Evolutionary conservation across 1,284 basidiomycete species (phyloP), one percentile per base, ranked within the genome.

Genomic region (Stereum hirsutum): DNA sequence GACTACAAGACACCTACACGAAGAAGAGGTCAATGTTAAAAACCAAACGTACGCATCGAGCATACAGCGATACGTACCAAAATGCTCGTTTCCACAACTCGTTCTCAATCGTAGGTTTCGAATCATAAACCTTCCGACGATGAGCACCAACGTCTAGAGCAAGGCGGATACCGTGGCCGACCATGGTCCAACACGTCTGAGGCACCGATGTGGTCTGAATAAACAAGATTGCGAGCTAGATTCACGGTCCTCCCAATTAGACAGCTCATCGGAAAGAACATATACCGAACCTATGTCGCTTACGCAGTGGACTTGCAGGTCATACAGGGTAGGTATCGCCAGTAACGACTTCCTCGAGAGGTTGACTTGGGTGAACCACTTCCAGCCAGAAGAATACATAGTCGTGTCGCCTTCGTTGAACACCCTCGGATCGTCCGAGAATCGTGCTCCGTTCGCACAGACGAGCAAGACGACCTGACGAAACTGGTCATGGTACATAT

Each of bases 371-470:
- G 75, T 69, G 54, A 82, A 80, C 69, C 76, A 89, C 50, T 74
- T 75, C 83, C 85, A 89, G 1, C 87, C 87, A 15, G 77, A 74
- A 3, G 81, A 81, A 45, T 80, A 76, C n/a, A 59, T 57, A 21
- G 62, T 59, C 30, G 63, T 59, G 15, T n/a, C 21, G 19, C 67
- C 69, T 14, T 72, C 66, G 20, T 69, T 65, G 49, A 82, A 59
- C 2, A 85, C 78, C 10, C 83, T 68, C 0, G 72, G 69, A 57
- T 89, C 88, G 42, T 81, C 69, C 10, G 79, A 76, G 55, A 71
- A 84, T 24, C 83, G 73, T 0, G 86, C 65, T 1, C 78, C 89
- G 43, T 80, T 66, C 0, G 90, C 86, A 56, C 86, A 89, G 0
- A 92, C 75, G 35, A 89, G 65, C 26, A 91, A 62, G 37, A 88